Conservation (phyloP, 352 stramenopile genomes). For the Thraustotheca clavata region DNA sequence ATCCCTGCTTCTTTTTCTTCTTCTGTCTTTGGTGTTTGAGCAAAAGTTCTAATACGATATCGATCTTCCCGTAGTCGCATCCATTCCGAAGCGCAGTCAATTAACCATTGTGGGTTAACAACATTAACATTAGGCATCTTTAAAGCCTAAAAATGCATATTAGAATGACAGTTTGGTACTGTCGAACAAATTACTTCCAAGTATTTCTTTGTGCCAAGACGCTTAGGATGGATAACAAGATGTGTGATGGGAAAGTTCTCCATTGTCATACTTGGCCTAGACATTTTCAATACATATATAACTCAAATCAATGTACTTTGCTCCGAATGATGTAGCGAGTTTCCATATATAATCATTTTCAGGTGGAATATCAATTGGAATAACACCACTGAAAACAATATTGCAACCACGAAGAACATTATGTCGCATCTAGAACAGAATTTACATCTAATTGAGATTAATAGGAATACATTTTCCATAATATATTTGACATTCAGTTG, state of each 20-base stretch:
- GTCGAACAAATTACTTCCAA: constrained; percentile 36
- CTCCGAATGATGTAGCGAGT: constrained; percentile 60
- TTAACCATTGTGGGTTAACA: constrained; percentile 71
- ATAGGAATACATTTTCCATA: constrained; percentile 1
- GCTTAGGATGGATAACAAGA: constrained; percentile 71
- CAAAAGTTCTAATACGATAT: neutral
- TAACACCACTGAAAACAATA: constrained; percentile 79
- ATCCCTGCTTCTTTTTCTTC: neutral
- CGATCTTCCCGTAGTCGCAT: constrained; percentile 44
- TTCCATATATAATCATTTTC: constrained; percentile 70
- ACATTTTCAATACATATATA: neutral
- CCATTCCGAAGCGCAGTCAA: constrained; percentile 71
- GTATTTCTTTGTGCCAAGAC: constrained; percentile 75
- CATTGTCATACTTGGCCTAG: constrained; percentile 47
- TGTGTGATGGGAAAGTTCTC: constrained; percentile 74
- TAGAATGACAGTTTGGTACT: neutral
- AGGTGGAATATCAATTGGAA: constrained; percentile 47
- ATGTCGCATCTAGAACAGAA: constrained; percentile 46
- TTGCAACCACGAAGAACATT: constrained; percentile 47
- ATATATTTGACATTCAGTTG: neutral
- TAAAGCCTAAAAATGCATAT: constrained; percentile 33
- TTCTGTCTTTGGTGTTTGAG: neutral
- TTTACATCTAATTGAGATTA: neutral
- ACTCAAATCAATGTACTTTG: constrained; percentile 17
- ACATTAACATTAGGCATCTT: constrained; percentile 47